A percentile compares a stretch with the other conserved stretches of the same genome.
Evolutionary conservation across 2,329 filamentous ascomycete genomes (phyloP).

Genomic region (Orbilia quercus): DNA sequence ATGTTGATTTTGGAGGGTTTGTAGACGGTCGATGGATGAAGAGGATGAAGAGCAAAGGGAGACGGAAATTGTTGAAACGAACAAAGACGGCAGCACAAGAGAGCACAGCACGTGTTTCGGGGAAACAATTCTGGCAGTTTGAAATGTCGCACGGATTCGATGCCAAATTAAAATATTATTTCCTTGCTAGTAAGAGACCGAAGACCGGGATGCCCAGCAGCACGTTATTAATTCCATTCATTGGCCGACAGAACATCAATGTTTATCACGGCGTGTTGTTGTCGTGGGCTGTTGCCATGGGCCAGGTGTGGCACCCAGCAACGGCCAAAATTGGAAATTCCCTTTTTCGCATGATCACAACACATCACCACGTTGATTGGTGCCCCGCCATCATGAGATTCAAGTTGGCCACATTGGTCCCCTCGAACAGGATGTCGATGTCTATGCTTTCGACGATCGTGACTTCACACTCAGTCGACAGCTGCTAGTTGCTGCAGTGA

Average conservation of each 20-base stretch:
- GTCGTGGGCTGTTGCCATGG: slow-evolving; percentile 6
- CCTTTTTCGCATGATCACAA: neutral
- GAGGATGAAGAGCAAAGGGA: neutral
- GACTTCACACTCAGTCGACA: no score
- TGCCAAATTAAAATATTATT: neutral
- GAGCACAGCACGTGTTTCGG: slow-evolving; percentile 6
- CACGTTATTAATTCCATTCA: neutral
- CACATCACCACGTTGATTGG: neutral
- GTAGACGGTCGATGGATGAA: neutral
- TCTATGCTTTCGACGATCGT: no score
- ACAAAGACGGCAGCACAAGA: slow-evolving; percentile 6
- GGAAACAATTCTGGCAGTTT: neutral
- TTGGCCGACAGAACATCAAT: neutral
- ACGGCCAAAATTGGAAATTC: neutral
- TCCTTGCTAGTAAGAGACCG: neutral
- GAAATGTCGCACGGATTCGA: neutral
- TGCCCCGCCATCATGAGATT: neutral
- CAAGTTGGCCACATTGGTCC: no score
- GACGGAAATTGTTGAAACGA: slow-evolving; percentile 13
- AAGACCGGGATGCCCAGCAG: neutral
- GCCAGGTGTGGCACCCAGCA: slow-evolving; percentile 3
- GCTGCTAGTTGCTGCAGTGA: neutral
- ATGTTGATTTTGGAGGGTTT: neutral
- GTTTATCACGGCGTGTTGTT: neutral
- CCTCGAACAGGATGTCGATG: no score